phyloP scores from a whole-genome alignment of 345 rosid species.

The Kandelia obovata region DNA sequence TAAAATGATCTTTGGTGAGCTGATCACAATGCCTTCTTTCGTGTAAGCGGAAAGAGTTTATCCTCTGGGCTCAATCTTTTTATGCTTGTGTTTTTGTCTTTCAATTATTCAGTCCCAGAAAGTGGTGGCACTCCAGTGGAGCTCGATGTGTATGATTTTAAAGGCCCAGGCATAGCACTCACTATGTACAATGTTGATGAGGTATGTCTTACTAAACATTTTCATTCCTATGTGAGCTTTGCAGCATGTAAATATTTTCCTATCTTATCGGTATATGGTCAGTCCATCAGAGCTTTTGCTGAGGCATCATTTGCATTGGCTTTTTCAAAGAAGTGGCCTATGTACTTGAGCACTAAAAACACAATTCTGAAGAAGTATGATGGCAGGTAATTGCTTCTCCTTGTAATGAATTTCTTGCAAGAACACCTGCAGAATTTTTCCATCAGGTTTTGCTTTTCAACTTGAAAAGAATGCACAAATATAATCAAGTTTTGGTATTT shows the following conservation, averaged over 20 bases:
- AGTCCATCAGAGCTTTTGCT: slow-evolving; percentile 92
- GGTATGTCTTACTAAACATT: slow-evolving; percentile 38
- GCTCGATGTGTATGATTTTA: slow-evolving; percentile 73
- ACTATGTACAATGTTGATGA: slow-evolving; percentile 97
- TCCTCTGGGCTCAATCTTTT: background rate
- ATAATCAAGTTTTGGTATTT: slow-evolving; percentile 18
- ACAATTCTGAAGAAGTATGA: slow-evolving; percentile 96
- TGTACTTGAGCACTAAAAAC: slow-evolving; percentile 95
- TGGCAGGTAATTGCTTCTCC: slow-evolving; percentile 67
- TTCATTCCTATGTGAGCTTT: slow-evolving; percentile 3
- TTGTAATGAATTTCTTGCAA: slow-evolving; percentile 2
- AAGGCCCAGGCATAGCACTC: slow-evolving; percentile 91
- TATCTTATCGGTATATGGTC: slow-evolving; percentile 20
- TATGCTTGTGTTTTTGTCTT: slow-evolving; percentile 13
- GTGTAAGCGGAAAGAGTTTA: slow-evolving; percentile 5
- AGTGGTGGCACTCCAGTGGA: slow-evolving; percentile 61
- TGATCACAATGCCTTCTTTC: slow-evolving; percentile 22
- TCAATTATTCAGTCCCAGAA: slow-evolving; percentile 57
- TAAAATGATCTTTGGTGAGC: slow-evolving; percentile 87
- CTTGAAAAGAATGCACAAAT: background rate
- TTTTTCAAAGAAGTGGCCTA: slow-evolving; percentile 85
- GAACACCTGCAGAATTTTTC: background rate
- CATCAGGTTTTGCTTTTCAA: background rate
- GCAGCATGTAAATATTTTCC: slow-evolving; percentile 14
- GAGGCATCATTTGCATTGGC: slow-evolving; percentile 93